phyloP scores from a whole-genome alignment of 306 rosid genomes.

The Castanea crenata region DNA sequence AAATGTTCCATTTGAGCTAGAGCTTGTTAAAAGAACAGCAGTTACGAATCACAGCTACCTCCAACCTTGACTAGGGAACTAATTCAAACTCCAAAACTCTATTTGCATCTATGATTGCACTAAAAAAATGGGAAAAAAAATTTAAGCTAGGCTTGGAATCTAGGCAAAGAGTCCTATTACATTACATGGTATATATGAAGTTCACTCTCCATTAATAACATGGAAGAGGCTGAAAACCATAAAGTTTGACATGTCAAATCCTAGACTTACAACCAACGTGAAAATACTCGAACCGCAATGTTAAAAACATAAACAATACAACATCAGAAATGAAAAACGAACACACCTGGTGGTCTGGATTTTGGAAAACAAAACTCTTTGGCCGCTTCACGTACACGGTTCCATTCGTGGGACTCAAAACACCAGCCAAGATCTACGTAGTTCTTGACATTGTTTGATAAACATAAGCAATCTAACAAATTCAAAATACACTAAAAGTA shows the following conservation, averaged over 20 bases:
- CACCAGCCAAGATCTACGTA: slow-evolving; percentile 80
- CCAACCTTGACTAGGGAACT: neutral
- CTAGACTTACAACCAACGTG: neutral
- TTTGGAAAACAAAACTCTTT: slow-evolving; percentile 78
- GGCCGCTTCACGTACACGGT: slow-evolving; percentile 53
- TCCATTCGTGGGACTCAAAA: slow-evolving; percentile 65
- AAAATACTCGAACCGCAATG: neutral
- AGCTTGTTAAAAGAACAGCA: neutral
- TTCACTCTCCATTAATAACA: neutral
- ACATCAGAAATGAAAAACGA: neutral
- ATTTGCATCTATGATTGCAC: neutral
- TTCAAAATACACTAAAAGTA: neutral
- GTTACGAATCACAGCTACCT: neutral
- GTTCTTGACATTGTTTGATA: neutral
- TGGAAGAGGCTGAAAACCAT: neutral
- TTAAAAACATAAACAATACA: neutral
- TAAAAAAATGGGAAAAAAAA: neutral
- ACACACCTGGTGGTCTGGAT: slow-evolving; percentile 81
- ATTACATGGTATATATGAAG: neutral
- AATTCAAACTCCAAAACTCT: neutral
- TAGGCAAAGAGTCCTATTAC: neutral
- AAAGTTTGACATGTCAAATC: neutral
- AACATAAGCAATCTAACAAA: neutral
- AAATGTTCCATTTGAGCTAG: too few relatives aligned
- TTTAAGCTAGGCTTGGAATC: neutral